These are phyloP conservation scores for Fusarium sarcochroum DNA, from an alignment of 2,329 filamentous ascomycete species.

Conservation along the genomic window DNA sequence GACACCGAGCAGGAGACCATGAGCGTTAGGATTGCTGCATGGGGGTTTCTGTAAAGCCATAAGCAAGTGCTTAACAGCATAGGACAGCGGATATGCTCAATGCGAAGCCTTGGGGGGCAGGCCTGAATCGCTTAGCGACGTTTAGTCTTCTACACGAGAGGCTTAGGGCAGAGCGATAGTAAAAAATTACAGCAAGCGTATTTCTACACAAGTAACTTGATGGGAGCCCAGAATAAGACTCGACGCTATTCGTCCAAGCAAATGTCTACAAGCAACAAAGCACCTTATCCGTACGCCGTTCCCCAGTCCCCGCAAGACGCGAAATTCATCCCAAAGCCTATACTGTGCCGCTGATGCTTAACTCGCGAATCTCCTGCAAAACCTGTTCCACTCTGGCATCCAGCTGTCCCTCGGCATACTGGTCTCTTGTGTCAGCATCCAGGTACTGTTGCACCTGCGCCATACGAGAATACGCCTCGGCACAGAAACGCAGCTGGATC, in stretches of 20 bases:
- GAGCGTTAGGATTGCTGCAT: too few species aligned
- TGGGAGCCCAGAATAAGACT: constrained; percentile 5
- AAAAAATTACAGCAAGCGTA: constrained; percentile 4
- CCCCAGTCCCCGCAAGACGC: constrained; percentile 31
- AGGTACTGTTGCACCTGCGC: constrained; percentile 99
- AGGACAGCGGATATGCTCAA: neutral
- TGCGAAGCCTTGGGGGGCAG: neutral
- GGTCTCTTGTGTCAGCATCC: constrained; percentile 93
- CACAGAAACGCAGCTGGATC: constrained; percentile 97
- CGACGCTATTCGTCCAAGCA: constrained; percentile 48
- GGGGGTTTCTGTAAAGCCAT: neutral
- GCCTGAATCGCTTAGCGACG: neutral
- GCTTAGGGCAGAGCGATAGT: constrained; percentile 5
- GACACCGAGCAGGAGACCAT: constrained; percentile 6
- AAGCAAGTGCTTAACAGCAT: neutral
- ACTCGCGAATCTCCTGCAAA: constrained; percentile 93
- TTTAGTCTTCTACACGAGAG: neutral
- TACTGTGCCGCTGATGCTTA: constrained; percentile 88
- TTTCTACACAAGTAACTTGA: constrained; percentile 1
- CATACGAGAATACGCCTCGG: constrained; percentile 97
- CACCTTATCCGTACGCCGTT: constrained; percentile 49
- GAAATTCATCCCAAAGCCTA: constrained; percentile 51
- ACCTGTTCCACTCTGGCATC: constrained; percentile 95
- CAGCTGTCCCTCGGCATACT: constrained; percentile 94
- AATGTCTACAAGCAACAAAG: constrained; percentile 48